Evolutionary conservation across 768 basidiomycete species (phyloP), one percentile per base, ranked within the genome.

Genomic region (Hemileccinum rubropunctum): DNA sequence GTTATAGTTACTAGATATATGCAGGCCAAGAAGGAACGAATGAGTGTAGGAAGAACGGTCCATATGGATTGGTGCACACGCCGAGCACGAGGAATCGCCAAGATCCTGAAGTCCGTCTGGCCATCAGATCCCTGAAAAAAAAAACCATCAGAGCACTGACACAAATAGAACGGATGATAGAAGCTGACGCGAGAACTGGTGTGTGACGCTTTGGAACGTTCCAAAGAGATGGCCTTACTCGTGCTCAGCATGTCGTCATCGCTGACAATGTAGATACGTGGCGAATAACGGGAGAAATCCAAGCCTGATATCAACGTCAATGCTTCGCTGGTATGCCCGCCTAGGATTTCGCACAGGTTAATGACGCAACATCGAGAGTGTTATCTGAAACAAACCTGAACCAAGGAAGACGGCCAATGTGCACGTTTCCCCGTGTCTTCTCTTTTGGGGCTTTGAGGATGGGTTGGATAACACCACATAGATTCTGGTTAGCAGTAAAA

Each of bases 291-390:
- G 12, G 72, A 61, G 52, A 87, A 85, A 63, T 94, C 83, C 21
- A 99, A 68, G 12, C 83, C 71, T 3, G 85, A 86, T 23, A 89
- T 48, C 23, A 98, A 75, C 30, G 77, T 73, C 54, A 95, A 68
- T 37, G 86, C 88, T 74, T 99, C 97, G 53, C 79, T 83, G 14
- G 94, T 97, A 71, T 99, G 97, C 0, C 97, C 97, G 39, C 97
- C 95, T 98, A 63, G 30, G 20, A 27, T 43, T 50, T 33, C 41
- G 46, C 47, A 51, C 55, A 46, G 56, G 48, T 36, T 53, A 38
- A 48, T 50, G 17, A 30, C 44, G 14, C 35, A 49, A 23, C 21
- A 18, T 32, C 11, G 42, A 21, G 28, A 45, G 40, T 40, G 26
- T 39, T 47, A 17, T 45, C 42, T 27, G 46, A 68, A 76, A 62